Conservation (phyloP, 208 protist genomes). For the Crithidia expoeki region DNA sequence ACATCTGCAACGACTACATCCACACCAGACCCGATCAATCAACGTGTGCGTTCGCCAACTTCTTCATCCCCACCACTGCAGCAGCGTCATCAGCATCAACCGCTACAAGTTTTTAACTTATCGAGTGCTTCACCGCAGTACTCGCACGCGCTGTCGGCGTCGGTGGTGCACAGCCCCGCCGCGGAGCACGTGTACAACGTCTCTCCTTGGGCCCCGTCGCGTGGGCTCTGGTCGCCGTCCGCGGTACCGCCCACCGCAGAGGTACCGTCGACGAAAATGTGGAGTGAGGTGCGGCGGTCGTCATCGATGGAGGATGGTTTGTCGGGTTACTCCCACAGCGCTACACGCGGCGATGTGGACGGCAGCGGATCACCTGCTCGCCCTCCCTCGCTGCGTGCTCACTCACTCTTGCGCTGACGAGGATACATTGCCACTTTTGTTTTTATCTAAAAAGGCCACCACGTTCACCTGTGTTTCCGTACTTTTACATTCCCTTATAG, state of each 20-base stretch:
- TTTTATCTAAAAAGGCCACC: no score
- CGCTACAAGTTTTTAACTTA: neutral
- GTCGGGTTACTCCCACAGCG: conserved; percentile 30
- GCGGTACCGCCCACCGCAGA: conserved; percentile 6
- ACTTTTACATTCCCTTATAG: no score
- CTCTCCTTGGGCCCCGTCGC: conserved; percentile 13
- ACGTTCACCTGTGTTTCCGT: no score
- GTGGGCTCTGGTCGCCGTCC: conserved; percentile 13
- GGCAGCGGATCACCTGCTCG: conserved; percentile 55
- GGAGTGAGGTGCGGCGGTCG: conserved; percentile 27
- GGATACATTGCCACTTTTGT: no score
- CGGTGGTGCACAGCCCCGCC: neutral
- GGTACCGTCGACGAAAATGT: conserved; percentile 12
- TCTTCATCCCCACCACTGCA: neutral
- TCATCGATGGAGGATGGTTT: conserved; percentile 37
- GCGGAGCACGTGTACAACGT: conserved; percentile 35
- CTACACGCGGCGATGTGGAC: conserved; percentile 42
- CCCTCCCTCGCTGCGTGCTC: conserved; percentile 46
- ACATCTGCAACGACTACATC: neutral
- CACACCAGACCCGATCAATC: neutral
- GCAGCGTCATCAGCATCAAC: no score
- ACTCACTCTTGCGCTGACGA: neutral
- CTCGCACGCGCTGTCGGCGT: neutral
- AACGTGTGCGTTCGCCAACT: neutral
- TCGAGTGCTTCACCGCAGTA: neutral